A percentile compares a stretch with the other conserved stretches of the same genome.
These are phyloP conservation scores for Xylaria cubensis DNA, from an alignment of 495 filamentous ascomycete species.

Conservation along the genomic window DNA sequence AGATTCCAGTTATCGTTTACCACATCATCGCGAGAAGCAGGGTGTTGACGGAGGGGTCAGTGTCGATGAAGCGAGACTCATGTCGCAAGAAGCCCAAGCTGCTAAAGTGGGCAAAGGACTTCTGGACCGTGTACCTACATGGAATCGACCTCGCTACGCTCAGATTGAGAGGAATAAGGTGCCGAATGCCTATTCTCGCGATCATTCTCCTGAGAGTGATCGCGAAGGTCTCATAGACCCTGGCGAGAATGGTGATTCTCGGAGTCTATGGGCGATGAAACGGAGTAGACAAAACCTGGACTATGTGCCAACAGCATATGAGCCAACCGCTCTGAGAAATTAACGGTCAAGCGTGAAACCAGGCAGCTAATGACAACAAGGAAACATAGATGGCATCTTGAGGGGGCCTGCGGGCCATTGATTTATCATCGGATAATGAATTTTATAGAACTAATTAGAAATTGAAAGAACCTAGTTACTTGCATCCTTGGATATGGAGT, in stretches of 20 bases:
- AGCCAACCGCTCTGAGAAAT: constrained; percentile 11
- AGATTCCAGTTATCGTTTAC: constrained; percentile 4
- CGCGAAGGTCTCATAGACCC: constrained; percentile 31
- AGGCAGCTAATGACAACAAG: neutral
- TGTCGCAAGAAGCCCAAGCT: constrained; percentile 16
- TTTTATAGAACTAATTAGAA: constrained; percentile 14
- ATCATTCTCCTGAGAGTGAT: constrained; percentile 26
- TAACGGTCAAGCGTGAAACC: neutral
- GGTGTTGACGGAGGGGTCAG: constrained; percentile 15
- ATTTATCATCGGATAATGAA: neutral
- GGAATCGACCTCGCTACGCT: constrained; percentile 43
- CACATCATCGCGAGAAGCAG: constrained; percentile 29
- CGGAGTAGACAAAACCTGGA: constrained; percentile 20
- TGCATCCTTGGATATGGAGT: neutral
- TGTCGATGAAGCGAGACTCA: neutral
- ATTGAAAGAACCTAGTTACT: neutral
- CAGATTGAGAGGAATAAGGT: constrained; percentile 43
- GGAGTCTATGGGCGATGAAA: constrained; percentile 18
- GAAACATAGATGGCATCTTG: neutral
- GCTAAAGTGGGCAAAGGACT: constrained; percentile 19
- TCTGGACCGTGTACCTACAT: constrained; percentile 32
- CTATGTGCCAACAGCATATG: constrained; percentile 23
- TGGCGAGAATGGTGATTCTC: constrained; percentile 23
- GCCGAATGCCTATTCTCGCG: constrained; percentile 15
- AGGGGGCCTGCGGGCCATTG: neutral